Conservation (phyloP, 2,329 filamentous ascomycete genomes). For the Apiospora rasikravindrae region DNA sequence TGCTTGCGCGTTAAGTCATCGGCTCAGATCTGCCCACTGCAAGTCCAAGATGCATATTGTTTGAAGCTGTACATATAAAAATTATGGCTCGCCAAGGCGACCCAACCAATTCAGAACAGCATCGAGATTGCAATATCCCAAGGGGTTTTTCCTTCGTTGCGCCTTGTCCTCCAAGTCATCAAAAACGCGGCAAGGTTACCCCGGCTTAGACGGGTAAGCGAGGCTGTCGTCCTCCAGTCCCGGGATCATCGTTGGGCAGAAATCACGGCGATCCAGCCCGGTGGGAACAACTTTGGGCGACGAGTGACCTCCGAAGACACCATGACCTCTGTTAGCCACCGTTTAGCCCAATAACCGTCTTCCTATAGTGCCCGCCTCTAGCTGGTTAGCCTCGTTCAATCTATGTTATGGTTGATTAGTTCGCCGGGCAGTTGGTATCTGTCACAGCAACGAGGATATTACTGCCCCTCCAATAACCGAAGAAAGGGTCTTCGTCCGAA, state of each 20-base stretch:
- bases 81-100: background rate
- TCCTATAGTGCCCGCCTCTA: background rate
- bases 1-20: background rate
- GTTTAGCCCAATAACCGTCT: background rate
- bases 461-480: background rate
- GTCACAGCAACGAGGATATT: background rate
- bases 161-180: background rate
- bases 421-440: background rate
- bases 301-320: background rate
- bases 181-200: constrained; percentile 2
- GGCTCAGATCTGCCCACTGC: background rate
- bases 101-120: background rate
- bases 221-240: background rate
- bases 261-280: background rate
- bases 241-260: constrained; percentile 11
- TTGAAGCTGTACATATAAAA: background rate
- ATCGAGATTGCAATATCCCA: constrained; percentile 2
- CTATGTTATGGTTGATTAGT: background rate
- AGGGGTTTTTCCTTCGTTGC: background rate
- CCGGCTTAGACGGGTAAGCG: constrained; percentile 3
- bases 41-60: background rate
- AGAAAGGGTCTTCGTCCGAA: constrained; percentile 6
- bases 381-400: constrained; percentile 8
- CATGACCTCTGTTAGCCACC: background rate
- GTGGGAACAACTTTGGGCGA: background rate